These are phyloP conservation scores for Plantago ovata DNA, from an alignment of 257 asterid genomes.

Conservation along the genomic window DNA sequence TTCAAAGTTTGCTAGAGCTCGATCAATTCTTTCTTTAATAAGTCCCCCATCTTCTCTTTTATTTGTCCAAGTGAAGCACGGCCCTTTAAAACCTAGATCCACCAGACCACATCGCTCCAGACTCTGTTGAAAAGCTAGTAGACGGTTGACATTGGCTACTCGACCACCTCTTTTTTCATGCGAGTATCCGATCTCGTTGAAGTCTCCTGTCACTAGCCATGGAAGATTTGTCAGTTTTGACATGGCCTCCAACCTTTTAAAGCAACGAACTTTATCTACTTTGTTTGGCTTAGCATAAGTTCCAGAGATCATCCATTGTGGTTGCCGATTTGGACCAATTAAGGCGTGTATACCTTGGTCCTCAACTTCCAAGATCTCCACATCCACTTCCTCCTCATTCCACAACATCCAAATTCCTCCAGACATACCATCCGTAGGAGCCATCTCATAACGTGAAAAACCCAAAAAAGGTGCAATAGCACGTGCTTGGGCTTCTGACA, in stretches of 20 bases:
- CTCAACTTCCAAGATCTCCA: not conserved
- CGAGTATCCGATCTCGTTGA: not conserved
- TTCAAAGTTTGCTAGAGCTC: no score
- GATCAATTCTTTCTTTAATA: not conserved
- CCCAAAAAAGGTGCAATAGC: not conserved
- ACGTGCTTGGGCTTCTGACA: not conserved
- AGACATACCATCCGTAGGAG: not conserved
- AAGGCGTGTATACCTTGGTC: not conserved
- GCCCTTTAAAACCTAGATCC: not conserved
- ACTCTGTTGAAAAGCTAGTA: no score
- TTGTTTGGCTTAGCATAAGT: no score
- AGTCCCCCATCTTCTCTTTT: not conserved
- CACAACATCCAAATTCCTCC: not conserved
- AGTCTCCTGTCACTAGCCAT: no score
- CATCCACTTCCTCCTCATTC: not conserved
- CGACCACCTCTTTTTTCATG: not conserved
- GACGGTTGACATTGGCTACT: not conserved
- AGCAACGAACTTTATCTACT: no score
- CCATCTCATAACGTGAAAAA: no score
- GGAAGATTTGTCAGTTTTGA: no score
- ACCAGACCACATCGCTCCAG: not conserved
- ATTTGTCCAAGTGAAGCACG: not conserved
- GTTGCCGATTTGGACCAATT: not conserved
- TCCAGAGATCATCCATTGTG: no score
- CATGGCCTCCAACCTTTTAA: no score